Evolutionary conservation across 2,329 filamentous ascomycete species (phyloP).

Genomic region (Calonectria pseudoturangicola): DNA sequence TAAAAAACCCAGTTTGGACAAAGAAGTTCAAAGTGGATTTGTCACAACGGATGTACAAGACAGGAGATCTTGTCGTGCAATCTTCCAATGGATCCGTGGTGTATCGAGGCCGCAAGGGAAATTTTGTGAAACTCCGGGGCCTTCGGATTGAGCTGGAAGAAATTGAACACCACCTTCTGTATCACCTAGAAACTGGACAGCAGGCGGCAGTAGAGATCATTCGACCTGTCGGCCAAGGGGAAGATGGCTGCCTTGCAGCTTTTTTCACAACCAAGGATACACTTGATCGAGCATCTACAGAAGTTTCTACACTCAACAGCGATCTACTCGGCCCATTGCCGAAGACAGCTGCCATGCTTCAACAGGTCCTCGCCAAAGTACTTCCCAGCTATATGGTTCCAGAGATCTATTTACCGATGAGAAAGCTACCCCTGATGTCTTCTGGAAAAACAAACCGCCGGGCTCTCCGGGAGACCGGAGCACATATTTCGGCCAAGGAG

Average conservation of each 20-base stretch:
- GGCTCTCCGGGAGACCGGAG: constrained; percentile 19
- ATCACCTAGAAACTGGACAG: constrained; percentile 20
- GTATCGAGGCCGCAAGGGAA: constrained; percentile 23
- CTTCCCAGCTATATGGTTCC: constrained; percentile 28
- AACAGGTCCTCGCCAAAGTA: constrained; percentile 19
- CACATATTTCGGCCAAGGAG: constrained; percentile 17
- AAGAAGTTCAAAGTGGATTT: constrained; percentile 21
- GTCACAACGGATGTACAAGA: constrained; percentile 22
- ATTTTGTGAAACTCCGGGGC: constrained; percentile 22
- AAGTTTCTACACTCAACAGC: constrained; percentile 8
- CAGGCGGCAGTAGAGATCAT: constrained; percentile 17
- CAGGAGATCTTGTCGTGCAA: constrained; percentile 27
- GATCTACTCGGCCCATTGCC: constrained; percentile 15
- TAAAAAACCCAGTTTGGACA: constrained; percentile 12
- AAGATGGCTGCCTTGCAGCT: constrained; percentile 12
- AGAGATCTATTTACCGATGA: constrained; percentile 18
- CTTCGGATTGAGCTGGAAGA: constrained; percentile 27
- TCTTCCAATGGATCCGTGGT: constrained; percentile 16
- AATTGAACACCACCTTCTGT: constrained; percentile 23
- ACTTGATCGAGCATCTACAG: constrained; percentile 10
- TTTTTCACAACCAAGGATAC: constrained; percentile 22
- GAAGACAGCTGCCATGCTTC: constrained; percentile 16
- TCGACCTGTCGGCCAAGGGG: constrained; percentile 18
- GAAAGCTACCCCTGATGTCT: constrained; percentile 27
- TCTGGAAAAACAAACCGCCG: constrained; percentile 21